Evolutionary conservation across 116 monocot species (phyloP).

Genomic region (Phalaenopsis hybrid): DNA sequence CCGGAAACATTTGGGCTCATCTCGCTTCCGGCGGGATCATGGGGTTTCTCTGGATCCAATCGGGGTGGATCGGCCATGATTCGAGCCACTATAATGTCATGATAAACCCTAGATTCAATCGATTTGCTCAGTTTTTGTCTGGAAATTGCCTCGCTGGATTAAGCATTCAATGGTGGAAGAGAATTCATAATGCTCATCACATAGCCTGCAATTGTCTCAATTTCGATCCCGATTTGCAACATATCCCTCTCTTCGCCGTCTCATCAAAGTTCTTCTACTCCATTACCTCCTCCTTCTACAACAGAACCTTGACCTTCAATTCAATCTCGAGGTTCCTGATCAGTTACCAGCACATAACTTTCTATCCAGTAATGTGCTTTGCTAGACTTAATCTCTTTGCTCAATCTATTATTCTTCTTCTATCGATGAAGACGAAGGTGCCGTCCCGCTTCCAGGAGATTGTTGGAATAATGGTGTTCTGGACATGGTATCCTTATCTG

Average conservation of each 20-base stretch:
- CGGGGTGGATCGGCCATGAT: slow-evolving; percentile 24
- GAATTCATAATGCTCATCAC: slow-evolving; percentile 28
- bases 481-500: slow-evolving; percentile 20
- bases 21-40: slow-evolving; percentile 13
- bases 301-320: slow-evolving; percentile 17
- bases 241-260: slow-evolving; percentile 20
- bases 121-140: slow-evolving; percentile 15
- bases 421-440: slow-evolving; percentile 10
- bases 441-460: slow-evolving; percentile 17
- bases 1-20: not conserved
- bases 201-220: slow-evolving; percentile 25
- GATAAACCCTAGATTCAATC: not conserved
- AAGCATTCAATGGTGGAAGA: slow-evolving; percentile 25
- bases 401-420: slow-evolving; percentile 10
- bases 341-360: slow-evolving; percentile 20
- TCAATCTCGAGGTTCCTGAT: slow-evolving; percentile 12
- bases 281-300: slow-evolving; percentile 16
- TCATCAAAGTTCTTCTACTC: slow-evolving; percentile 13
- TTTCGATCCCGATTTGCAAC: slow-evolving; percentile 21
- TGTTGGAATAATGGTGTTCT: slow-evolving; percentile 8
- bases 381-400: slow-evolving; percentile 21
- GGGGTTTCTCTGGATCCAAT: slow-evolving; percentile 26
- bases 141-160: slow-evolving; percentile 21
- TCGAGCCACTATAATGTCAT: slow-evolving; percentile 26
- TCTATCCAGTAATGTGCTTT: slow-evolving; percentile 21